These are phyloP conservation scores for Cryomyces antarcticus DNA, from an alignment of 495 filamentous ascomycete species.

Conservation along the genomic window DNA sequence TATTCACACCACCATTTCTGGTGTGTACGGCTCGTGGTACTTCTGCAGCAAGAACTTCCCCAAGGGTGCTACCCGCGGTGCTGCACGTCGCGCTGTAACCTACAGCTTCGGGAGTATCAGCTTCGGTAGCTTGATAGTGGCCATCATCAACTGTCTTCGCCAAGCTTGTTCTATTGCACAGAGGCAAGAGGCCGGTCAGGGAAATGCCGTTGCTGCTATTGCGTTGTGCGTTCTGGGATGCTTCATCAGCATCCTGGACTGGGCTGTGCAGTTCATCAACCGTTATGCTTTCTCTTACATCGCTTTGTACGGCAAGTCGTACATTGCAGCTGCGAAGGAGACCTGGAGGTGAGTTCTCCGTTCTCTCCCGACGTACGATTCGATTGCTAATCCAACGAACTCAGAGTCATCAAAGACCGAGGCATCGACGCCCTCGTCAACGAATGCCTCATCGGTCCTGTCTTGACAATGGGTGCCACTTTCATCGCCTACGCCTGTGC, in stretches of 20 bases:
- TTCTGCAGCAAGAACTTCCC: constrained; percentile 58
- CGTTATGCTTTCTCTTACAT: constrained; percentile 87
- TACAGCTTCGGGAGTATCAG: constrained; percentile 86
- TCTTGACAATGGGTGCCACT: constrained; percentile 69
- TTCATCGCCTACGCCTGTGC: constrained; percentile 71
- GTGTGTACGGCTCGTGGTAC: constrained; percentile 87
- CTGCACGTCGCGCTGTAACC: constrained; percentile 55
- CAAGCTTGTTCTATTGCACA: constrained; percentile 58
- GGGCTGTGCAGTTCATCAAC: constrained; percentile 62
- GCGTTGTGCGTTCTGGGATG: constrained; percentile 53
- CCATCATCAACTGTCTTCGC: constrained; percentile 66
- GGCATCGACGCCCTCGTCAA: constrained; percentile 79
- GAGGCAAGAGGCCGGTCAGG: constrained; percentile 38
- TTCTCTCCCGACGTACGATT: not conserved
- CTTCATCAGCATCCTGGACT: constrained; percentile 59
- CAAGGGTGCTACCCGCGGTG: constrained; percentile 52
- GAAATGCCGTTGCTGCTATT: constrained; percentile 46
- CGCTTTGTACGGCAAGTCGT: constrained; percentile 74
- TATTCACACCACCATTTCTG: constrained; percentile 69
- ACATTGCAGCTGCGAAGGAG: constrained; percentile 67
- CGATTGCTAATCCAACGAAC: not conserved
- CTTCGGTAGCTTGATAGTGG: constrained; percentile 65
- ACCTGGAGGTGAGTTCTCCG: constrained; percentile 40
- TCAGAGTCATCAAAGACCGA: constrained; percentile 65
- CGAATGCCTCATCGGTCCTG: constrained; percentile 76